A percentile compares a stretch with the other conserved stretches of the same genome.
Conservation (phyloP, 2,329 filamentous ascomycete species). For the Fusarium beomiforme region DNA sequence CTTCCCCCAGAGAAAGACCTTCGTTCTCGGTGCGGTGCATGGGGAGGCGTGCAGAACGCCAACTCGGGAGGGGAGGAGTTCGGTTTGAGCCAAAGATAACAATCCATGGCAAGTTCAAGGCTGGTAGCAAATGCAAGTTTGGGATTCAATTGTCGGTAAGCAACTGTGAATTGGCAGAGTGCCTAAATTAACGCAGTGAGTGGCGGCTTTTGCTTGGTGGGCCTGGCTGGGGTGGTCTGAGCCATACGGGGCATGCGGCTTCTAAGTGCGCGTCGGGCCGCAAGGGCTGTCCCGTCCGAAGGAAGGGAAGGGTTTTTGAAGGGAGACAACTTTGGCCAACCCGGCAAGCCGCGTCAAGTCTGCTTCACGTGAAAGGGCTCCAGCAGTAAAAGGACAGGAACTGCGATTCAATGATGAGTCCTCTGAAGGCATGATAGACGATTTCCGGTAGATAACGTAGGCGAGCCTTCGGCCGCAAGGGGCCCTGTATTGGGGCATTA, state of each 20-base stretch:
- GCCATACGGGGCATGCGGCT: conserved; percentile 37
- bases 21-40: not conserved
- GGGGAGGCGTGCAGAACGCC: not conserved
- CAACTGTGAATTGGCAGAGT: not conserved
- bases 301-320: conserved; percentile 36
- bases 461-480: not conserved
- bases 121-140: not conserved
- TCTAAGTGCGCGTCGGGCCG: conserved; percentile 43
- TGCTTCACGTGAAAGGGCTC: conserved; percentile 39
- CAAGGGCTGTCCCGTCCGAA: conserved; percentile 43
- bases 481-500: not conserved
- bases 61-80: not conserved
- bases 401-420: not conserved
- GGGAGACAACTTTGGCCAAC: conserved; percentile 34
- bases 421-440: not conserved
- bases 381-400: conserved; percentile 4
- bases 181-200: conserved; percentile 7
- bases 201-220: not conserved
- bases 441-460: not conserved
- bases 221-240: conserved; percentile 32
- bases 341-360: conserved; percentile 41
- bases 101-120: not conserved
- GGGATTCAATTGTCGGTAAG: conserved; percentile 16
- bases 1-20: not conserved
- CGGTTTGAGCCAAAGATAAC: not conserved